Percentiles rank a stretch among this genome's conserved stretches.
phyloP scores from a whole-genome alignment of 139 green algal genomes.

The Mychonastes homosphaera region DNA sequence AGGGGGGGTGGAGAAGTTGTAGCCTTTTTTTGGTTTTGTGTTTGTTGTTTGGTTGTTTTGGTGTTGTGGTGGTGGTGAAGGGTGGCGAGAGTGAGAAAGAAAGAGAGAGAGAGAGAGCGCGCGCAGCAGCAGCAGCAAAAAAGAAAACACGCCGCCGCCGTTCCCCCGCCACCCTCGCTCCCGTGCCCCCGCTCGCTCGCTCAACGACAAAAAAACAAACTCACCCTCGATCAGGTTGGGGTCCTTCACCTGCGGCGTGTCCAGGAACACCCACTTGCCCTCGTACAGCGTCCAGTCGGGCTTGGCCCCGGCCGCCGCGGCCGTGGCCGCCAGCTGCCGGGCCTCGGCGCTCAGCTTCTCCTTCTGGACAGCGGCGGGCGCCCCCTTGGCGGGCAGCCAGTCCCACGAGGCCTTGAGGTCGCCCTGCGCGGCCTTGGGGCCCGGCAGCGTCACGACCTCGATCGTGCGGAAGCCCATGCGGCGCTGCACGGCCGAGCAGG shows the following conservation, averaged over 20 bases:
- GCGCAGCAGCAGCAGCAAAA: no score
- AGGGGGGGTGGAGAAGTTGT: no score
- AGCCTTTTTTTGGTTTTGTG: neutral
- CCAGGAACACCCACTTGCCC: no score
- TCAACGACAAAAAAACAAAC: no score
- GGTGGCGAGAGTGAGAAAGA: no score
- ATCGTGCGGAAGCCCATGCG: constrained; percentile 21
- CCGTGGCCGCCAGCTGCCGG: neutral
- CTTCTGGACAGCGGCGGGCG: neutral
- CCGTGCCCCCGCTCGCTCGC: no score
- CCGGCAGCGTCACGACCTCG: constrained; percentile 27
- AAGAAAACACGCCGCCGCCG: no score
- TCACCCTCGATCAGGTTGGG: no score
- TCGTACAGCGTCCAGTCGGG: neutral
- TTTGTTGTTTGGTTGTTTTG: neutral
- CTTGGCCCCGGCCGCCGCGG: no score
- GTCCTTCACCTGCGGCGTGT: no score
- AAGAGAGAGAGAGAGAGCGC: no score
- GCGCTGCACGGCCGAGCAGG: neutral
- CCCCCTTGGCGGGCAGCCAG: neutral
- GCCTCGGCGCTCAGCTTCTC: neutral
- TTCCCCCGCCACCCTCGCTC: no score
- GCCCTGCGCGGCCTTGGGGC: constrained; percentile 1
- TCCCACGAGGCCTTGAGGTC: neutral
- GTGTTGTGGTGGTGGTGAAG: neutral